Base-by-base conservation (phyloP, 2,329 filamentous ascomycete genomes). In the Ceratocystis papillata region DNA sequence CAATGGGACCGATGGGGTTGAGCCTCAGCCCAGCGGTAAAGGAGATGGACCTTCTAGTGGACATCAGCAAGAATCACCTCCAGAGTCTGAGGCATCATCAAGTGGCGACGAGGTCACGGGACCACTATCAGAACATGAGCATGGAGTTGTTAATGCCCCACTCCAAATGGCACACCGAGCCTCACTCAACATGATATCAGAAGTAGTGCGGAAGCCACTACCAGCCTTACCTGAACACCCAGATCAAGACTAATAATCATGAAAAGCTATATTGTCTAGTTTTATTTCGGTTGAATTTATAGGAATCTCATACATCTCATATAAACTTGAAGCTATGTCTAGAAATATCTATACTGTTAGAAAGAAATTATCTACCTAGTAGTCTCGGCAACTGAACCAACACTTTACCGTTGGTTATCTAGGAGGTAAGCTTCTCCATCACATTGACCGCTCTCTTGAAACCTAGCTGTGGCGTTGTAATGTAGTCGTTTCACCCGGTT, bases 151-250 rank as follows among this genome's bases (percentile, higher is more conserved):
- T n/a, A 37, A 22, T 10, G 41, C 7, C 7, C 30, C 41, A 50
- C 33, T 41, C 30, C 62, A 28, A 5, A 12, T 48, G 4, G 5
- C 62, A 25, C 60, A 37, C 28, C 41, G 55, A 37, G n/a, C 55
- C 55, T 59, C 55, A 17, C 30, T 59, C 28, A 59, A 30, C 28
- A 37, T 59, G 28, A 15, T 7, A 20, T 8, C 55, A 20, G 63
- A 65, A 7, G 44, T 70, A 28, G 69, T 73, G 12, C 74, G 77
- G 46, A 80, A 80, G 67, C 78, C 78, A 2, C 71, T 80, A 1
- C 79, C 76, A 62, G 75, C 76, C 28, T 71, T 79, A 50, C 77
- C 77, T 2, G 74, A 77, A 69, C 73, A 77, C 66, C 71, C 72
- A 5, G 57, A 64, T 37, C 28, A 28, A n/a, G 17, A 45, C 8